These are phyloP conservation scores for Vigna unguiculata DNA, from an alignment of 306 rosid genomes.

Conservation along the genomic window DNA sequence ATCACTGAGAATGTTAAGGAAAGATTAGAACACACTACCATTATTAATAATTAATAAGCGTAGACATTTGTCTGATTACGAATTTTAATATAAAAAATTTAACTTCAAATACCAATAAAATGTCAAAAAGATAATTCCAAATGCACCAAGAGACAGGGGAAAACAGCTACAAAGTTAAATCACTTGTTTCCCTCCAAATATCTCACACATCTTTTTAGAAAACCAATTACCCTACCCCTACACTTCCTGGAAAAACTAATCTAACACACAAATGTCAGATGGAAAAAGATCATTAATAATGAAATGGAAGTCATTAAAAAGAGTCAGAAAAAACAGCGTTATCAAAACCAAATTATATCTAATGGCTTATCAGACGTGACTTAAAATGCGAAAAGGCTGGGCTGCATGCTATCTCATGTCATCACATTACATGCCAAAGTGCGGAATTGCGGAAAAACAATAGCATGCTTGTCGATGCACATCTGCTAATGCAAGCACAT, in stretches of 20 bases:
- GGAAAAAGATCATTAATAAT: neutral
- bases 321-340: neutral
- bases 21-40: neutral
- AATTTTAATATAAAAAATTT: neutral
- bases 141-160: slow-evolving; percentile 15
- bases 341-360: slow-evolving; percentile 5
- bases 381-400: neutral
- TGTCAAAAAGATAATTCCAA: neutral
- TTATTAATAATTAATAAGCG: neutral
- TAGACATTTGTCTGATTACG: neutral
- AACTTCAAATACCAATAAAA: slow-evolving; percentile 28
- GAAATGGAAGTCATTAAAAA: neutral
- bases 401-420: neutral
- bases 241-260: neutral
- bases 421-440: neutral
- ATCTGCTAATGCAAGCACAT: slow-evolving; percentile 14
- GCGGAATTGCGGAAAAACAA: neutral
- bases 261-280: neutral
- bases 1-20: slow-evolving; percentile 46
- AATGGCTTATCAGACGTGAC: neutral
- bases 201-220: neutral
- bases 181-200: neutral
- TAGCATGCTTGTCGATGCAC: neutral
- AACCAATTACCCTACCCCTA: neutral
- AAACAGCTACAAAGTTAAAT: slow-evolving; percentile 24